Percentiles rank a stretch among this genome's conserved stretches.
Evolutionary conservation across 139 green algal species (phyloP).

Genomic region (Chlorella vulgaris): DNA sequence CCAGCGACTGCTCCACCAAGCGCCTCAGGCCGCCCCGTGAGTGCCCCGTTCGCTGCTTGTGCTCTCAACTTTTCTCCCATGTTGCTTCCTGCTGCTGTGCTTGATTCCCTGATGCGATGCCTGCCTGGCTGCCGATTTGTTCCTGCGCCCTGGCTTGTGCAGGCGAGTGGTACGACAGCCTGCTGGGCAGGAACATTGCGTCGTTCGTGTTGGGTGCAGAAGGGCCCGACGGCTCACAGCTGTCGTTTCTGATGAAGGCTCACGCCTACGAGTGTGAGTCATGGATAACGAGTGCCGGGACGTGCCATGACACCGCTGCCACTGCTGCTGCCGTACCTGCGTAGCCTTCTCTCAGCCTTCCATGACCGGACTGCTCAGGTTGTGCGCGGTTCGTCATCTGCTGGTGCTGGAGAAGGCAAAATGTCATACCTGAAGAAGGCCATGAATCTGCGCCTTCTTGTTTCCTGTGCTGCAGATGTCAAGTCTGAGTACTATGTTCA

Average conservation of each 20-base stretch:
- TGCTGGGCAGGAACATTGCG: not conserved
- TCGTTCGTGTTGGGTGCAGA: not conserved
- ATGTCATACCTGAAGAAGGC: too few relatives aligned
- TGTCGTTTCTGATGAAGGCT: constrained; percentile 19
- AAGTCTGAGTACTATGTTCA: constrained; percentile 27
- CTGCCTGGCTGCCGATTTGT: not conserved
- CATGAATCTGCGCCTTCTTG: too few relatives aligned
- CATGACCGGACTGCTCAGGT: too few relatives aligned
- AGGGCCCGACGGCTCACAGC: not conserved
- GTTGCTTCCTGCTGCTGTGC: not conserved
- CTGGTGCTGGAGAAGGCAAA: too few relatives aligned
- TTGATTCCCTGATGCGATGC: not conserved
- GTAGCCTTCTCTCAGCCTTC: not conserved
- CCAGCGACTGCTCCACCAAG: constrained; percentile 21
- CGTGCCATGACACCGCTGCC: not conserved
- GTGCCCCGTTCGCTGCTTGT: not conserved
- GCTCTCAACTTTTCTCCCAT: too few relatives aligned
- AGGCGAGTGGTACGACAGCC: constrained; percentile 5
- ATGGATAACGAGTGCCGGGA: not conserved
- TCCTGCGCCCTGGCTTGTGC: not conserved
- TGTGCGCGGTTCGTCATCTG: too few relatives aligned
- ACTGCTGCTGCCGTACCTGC: not conserved
- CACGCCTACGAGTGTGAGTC: not conserved
- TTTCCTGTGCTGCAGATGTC: constrained; percentile 17
- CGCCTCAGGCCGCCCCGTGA: constrained; percentile 25